Evolutionary conservation across 768 basidiomycete genomes (phyloP).

Genomic region (Candolleomyces efflorescens): DNA sequence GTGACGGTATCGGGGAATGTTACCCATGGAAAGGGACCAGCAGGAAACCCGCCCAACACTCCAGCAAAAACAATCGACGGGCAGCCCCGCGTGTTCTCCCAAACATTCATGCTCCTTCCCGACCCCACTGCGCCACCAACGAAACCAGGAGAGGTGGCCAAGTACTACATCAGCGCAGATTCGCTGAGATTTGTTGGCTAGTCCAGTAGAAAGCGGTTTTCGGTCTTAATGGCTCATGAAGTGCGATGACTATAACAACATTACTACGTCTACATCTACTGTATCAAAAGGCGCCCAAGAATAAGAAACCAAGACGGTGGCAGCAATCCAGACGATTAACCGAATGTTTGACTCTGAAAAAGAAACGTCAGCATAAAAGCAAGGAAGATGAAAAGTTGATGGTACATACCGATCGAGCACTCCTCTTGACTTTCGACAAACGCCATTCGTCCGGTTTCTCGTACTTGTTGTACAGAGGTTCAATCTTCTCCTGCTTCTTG

Average conservation of each 20-base stretch:
- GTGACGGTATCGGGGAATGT: constrained; percentile 81
- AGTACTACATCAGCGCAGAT: constrained; percentile 79
- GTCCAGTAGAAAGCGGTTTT: constrained; percentile 7
- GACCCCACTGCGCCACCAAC: constrained; percentile 62
- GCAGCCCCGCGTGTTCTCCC: constrained; percentile 81
- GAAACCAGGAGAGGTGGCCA: constrained; percentile 70
- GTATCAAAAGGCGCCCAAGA: background rate
- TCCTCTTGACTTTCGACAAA: constrained; percentile 86
- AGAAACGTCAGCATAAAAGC: constrained; percentile 12
- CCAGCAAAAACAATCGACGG: constrained; percentile 58
- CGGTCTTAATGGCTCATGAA: too few relatives aligned
- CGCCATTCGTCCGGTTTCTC: constrained; percentile 96
- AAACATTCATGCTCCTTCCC: constrained; percentile 82
- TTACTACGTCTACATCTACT: background rate
- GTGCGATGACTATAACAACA: background rate
- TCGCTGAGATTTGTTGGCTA: constrained; percentile 80
- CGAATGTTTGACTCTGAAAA: constrained; percentile 84
- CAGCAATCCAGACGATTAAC: constrained; percentile 34
- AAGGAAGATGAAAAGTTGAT: background rate
- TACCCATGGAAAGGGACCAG: constrained; percentile 57
- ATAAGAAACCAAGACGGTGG: background rate
- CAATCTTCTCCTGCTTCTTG: constrained; percentile 95
- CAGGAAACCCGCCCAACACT: constrained; percentile 52
- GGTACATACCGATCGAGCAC: constrained; percentile 68
- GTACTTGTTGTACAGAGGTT: constrained; percentile 93